Evolutionary conservation across 225 moss, liverwort and hornwort species (phyloP).

Genomic region (Rhytidiadelphus loreus): DNA sequence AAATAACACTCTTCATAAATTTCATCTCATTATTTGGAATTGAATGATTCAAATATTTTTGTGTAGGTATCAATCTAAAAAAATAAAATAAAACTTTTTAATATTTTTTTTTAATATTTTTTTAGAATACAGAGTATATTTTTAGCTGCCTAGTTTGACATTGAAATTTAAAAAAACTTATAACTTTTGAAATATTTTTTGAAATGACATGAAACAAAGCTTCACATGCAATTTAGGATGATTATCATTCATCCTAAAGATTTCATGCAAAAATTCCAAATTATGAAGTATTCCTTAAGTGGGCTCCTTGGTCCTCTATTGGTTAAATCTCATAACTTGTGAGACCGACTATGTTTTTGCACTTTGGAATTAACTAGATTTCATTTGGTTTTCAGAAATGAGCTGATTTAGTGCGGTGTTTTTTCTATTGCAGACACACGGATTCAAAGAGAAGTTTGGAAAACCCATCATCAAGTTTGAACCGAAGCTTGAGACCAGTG

Average conservation of each 20-base stretch:
- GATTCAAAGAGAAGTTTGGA: constrained; percentile 29
- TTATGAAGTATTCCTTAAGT: background rate
- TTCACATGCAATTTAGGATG: background rate
- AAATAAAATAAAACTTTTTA: background rate
- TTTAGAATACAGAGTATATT: background rate
- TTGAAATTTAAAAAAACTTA: background rate
- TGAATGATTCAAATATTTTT: background rate
- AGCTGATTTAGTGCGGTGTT: background rate
- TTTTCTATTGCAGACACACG: constrained; percentile 9
- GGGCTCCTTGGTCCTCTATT: background rate
- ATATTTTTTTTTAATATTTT: background rate
- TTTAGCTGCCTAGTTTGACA: background rate
- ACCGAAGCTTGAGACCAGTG: background rate
- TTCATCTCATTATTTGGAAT: background rate
- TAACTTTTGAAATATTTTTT: background rate
- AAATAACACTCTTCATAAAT: background rate
- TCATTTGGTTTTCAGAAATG: background rate
- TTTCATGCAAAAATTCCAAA: background rate
- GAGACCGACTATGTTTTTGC: background rate
- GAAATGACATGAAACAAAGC: background rate
- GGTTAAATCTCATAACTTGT: background rate
- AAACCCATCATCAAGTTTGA: constrained; percentile 1
- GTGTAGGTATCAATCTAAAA: background rate
- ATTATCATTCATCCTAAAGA: background rate
- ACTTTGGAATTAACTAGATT: background rate